Evolutionary conservation across 2,329 filamentous ascomycete species (phyloP).

Genomic region (Penicillium sp.): DNA sequence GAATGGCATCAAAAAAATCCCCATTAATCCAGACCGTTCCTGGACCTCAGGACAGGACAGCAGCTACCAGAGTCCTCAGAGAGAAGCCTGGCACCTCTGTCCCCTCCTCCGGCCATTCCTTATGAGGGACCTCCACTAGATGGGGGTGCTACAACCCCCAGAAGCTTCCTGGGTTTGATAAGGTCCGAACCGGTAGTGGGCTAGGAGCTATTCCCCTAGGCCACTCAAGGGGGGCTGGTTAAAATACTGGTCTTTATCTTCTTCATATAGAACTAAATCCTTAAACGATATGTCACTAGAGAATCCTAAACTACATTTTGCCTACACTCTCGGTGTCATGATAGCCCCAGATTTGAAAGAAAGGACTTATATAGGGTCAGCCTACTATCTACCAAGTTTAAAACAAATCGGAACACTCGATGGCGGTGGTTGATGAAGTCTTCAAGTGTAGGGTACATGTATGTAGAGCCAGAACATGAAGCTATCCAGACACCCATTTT

Average conservation of each 20-base stretch:
- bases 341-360: too few species aligned
- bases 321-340: accelerated
- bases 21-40: background rate
- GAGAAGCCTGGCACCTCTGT: background rate
- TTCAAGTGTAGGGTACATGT: background rate
- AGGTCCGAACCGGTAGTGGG: background rate
- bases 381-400: accelerated
- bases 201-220: too few species aligned
- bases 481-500: background rate
- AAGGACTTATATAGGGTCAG: accelerated
- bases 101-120: background rate
- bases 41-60: background rate
- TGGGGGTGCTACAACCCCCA: too few species aligned
- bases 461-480: background rate
- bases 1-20: background rate
- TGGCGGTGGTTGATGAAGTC: background rate
- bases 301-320: background rate
- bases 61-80: background rate
- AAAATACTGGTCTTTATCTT: background rate
- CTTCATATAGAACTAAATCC: background rate
- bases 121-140: background rate
- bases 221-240: background rate
- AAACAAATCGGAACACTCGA: background rate
- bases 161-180: background rate
- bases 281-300: background rate